Base-by-base conservation (phyloP, 2,329 filamentous ascomycete genomes). In the Falciphora oryzae region DNA sequence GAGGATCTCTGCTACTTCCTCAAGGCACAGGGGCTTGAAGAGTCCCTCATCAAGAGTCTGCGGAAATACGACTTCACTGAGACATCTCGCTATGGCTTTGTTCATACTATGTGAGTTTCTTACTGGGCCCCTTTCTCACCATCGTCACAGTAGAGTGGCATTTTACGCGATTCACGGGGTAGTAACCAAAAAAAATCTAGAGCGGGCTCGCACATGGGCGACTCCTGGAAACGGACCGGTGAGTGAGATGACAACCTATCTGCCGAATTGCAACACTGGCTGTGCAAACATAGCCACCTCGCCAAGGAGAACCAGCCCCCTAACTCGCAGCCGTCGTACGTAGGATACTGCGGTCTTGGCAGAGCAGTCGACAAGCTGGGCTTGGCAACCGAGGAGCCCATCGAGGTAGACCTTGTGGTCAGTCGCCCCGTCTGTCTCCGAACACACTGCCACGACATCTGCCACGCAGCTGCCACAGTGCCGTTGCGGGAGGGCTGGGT, bases 61-160 rank as follows among this genome's bases (percentile, higher is more conserved):
- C 76, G 83, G 28, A 87, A 85, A 38, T 98, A 96, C 74, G 92
- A 98, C 75, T 98, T 96, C 72, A 83, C 85, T 2, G 81, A 84
- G 66, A 97, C 94, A 0, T 75, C 77, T 14, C 78, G 85, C 38
- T 83, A 96, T 68, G 90, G 86, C 1, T 97, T 99, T 74, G 85
- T 98, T 8, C 92, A 96, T 74, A 89, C 90, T 10, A 91, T 96
- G 89, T 92, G 77, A 75, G 88, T 63, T 61, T 16, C 62, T 53
- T 57, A 18, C 5, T 14, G 5, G 16, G 11, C 59, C 44, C 27
- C 18, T 63, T 64, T 70, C 57, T 68, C 44, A 50, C 18, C n/a
- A 18, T 22, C n/a, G 18, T 31, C 32, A n/a, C 63, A 56, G 3
- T 53, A 61, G 38, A 31, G 69, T 73, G 69, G 74, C 65, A n/a